Percentiles rank a stretch among this genome's conserved stretches.
These are phyloP conservation scores for Jamesozyma hellenica DNA, from an alignment of 805 yeast genomes.

Conservation along the genomic window DNA sequence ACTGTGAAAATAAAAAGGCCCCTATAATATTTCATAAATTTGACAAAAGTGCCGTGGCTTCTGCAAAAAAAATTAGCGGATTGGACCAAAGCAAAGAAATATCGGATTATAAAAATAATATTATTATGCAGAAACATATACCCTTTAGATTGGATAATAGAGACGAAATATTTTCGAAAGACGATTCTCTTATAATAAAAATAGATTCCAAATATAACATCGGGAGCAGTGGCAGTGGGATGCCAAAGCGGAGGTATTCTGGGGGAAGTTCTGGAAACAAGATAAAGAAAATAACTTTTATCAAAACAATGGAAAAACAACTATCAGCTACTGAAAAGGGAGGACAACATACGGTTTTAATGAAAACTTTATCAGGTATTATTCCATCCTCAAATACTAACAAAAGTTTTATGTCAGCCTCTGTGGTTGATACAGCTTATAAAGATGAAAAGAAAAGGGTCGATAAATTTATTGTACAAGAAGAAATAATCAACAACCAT, in stretches of 20 bases:
- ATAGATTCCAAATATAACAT: conserved; percentile 2
- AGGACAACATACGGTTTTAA: not conserved
- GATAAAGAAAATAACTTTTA: conserved; percentile 4
- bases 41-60: not conserved
- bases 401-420: too few species aligned
- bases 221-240: too few species aligned
- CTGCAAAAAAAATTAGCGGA: not conserved
- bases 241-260: not conserved
- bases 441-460: not conserved
- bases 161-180: not conserved
- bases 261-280: not conserved
- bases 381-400: too few species aligned
- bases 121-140: not conserved
- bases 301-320: conserved; percentile 1
- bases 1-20: not conserved
- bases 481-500: too few species aligned
- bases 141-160: too few species aligned
- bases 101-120: not conserved
- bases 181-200: conserved; percentile 1
- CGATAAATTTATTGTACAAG: not conserved
- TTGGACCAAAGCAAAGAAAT: not conserved
- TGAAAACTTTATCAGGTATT: not conserved
- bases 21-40: conserved; percentile 5
- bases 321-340: not conserved
- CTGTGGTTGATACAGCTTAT: too few species aligned